Conservation (phyloP, 1,139 yeast genomes). For the Candida frijolesensis region DNA sequence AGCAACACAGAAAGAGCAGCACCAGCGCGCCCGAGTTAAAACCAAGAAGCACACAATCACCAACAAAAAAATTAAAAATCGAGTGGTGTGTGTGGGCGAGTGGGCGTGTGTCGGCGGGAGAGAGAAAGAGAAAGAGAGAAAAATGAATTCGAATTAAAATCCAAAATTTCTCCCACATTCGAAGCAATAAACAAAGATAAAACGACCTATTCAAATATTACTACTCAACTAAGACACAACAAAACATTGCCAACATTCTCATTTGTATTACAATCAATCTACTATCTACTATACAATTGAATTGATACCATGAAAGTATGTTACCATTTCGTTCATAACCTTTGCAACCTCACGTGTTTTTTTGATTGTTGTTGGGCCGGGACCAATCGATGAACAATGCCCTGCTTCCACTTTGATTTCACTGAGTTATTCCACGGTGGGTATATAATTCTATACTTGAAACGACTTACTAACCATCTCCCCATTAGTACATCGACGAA, state of each 20-base stretch:
- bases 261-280: no score
- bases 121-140: not conserved
- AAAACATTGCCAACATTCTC: not conserved
- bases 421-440: not conserved
- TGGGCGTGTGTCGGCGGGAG: not conserved
- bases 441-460: not conserved
- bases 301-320: slow-evolving; percentile 3
- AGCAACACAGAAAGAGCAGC: not conserved
- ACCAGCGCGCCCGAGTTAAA: not conserved
- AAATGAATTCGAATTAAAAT: not conserved
- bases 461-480: slow-evolving; percentile 8
- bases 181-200: not conserved
- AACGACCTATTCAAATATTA: not conserved
- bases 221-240: not conserved
- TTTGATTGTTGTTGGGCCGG: not conserved
- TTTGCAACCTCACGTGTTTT: slow-evolving; percentile 4
- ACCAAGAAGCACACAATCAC: not conserved
- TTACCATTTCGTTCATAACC: not conserved
- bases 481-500: slow-evolving; percentile 77
- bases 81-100: not conserved
- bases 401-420: not conserved
- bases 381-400: no score
- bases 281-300: not conserved
- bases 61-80: not conserved
- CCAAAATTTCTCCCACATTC: slow-evolving; percentile 2